These are phyloP conservation scores for Dictyostelium firmibasis DNA, from an alignment of 78 protist genomes.

Conservation along the genomic window DNA sequence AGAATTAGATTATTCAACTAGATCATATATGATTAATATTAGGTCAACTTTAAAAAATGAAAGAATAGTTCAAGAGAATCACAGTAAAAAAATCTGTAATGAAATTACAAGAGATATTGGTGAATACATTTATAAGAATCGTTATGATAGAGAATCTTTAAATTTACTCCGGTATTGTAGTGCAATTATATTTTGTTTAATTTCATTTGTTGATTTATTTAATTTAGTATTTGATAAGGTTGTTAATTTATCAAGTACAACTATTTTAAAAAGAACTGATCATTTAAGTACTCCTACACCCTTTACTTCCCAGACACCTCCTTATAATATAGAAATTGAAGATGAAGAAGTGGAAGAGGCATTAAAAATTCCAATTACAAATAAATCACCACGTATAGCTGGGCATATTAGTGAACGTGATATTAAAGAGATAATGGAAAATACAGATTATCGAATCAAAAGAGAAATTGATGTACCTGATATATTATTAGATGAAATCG, in stretches of 20 bases:
- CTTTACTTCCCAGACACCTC: not conserved
- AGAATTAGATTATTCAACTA: not conserved
- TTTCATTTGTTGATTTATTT: slow-evolving; percentile 17
- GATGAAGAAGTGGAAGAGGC: not conserved
- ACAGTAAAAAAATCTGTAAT: not conserved
- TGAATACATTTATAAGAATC: not conserved
- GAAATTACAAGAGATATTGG: not conserved
- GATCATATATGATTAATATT: not conserved
- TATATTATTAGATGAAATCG: not conserved
- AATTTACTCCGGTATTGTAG: not conserved
- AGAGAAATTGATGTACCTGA: not conserved
- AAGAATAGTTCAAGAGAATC: not conserved
- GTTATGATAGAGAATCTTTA: not conserved
- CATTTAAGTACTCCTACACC: not conserved
- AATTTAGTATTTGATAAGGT: not conserved
- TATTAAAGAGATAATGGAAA: not conserved
- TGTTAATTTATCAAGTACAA: not conserved
- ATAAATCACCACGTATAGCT: not conserved
- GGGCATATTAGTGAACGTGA: not conserved
- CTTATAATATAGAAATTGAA: not conserved
- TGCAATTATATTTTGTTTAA: slow-evolving; percentile 7
- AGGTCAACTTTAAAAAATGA: not conserved
- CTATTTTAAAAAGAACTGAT: not conserved
- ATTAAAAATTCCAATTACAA: not conserved
- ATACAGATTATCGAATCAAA: not conserved